Conservation (phyloP, 352 stramenopile genomes). For the Pythium apleroticum region DNA sequence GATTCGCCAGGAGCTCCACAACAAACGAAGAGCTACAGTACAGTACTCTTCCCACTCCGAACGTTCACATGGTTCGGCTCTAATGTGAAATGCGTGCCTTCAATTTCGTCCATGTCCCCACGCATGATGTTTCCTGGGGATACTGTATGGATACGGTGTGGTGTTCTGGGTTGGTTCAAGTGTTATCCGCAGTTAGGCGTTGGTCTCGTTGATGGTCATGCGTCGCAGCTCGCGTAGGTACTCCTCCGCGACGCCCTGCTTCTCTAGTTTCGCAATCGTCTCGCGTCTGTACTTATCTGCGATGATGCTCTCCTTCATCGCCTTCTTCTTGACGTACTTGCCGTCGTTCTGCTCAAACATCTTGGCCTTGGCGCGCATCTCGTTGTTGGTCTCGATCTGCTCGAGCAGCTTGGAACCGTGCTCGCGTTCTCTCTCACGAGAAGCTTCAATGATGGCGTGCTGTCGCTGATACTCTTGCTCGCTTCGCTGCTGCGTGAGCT, state of each 20-base stretch:
- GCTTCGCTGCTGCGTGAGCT: constrained; percentile 39
- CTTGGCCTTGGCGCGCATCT: constrained; percentile 53
- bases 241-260: constrained; percentile 61
- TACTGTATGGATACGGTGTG: background rate
- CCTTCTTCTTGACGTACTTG: constrained; percentile 74
- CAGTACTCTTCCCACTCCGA: too few species aligned
- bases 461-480: constrained; percentile 47
- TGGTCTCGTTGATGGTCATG: constrained; percentile 67
- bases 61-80: too few species aligned
- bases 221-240: constrained; percentile 66
- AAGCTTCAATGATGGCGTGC: constrained; percentile 32
- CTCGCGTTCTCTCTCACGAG: constrained; percentile 34
- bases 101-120: background rate
- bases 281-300: constrained; percentile 72
- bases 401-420: constrained; percentile 41
- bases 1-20: background rate
- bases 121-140: background rate
- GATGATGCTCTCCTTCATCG: constrained; percentile 68
- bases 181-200: constrained; percentile 32
- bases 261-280: constrained; percentile 59
- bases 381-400: constrained; percentile 63
- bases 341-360: constrained; percentile 68
- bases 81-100: background rate
- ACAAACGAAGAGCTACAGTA: background rate
- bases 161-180: background rate